Conservation (phyloP, 2,329 filamentous ascomycete species). For the Zasmidium citrigriseum region DNA sequence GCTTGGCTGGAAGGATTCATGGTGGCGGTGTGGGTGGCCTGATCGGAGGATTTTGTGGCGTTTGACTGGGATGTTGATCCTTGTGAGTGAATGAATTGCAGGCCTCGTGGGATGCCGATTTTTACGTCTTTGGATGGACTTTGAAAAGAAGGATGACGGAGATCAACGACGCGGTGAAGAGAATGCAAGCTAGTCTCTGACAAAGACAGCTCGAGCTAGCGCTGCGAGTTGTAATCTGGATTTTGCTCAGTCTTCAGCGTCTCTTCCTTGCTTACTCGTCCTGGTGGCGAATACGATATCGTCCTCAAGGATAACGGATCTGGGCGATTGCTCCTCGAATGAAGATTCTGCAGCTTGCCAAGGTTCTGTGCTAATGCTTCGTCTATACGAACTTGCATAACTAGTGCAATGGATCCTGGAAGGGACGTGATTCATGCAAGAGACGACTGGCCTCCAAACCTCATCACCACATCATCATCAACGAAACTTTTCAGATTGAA, state of each 20-base stretch:
- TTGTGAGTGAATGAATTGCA: background rate
- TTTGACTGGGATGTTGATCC: background rate
- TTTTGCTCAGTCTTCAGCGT: background rate
- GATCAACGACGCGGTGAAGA: background rate
- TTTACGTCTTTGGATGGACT: background rate
- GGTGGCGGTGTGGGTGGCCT: background rate
- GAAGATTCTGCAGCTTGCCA: no score
- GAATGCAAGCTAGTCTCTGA: background rate
- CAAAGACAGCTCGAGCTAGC: background rate
- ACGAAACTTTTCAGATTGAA: no score
- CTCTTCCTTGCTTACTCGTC: no score
- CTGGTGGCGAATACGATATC: no score
- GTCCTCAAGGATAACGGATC: no score
- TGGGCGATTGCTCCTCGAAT: no score
- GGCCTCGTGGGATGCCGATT: background rate
- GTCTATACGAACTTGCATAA: no score
- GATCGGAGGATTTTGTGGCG: background rate
- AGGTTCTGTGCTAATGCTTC: no score
- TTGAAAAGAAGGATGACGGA: background rate
- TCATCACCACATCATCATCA: no score
- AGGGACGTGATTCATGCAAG: no score
- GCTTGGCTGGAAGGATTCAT: background rate
- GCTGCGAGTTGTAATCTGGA: background rate
- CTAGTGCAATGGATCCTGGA: no score
- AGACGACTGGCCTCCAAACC: no score